Conservation (phyloP, 1,284 basidiomycete species). For the Phlebopus sp. region DNA sequence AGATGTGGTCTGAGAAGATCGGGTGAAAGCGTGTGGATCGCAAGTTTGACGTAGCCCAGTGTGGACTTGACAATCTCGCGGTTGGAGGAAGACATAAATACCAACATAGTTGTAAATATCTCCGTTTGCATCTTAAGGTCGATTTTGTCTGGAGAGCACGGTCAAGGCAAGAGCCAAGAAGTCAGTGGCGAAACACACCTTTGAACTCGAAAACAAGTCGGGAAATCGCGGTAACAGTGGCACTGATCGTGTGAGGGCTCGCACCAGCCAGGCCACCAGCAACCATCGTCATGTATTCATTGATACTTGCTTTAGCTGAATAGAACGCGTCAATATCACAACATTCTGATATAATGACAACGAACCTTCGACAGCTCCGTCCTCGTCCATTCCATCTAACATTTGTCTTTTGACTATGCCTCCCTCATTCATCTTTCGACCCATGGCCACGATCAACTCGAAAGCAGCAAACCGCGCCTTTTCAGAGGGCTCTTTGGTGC, state of each 20-base stretch:
- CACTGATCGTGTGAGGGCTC: constrained; percentile 98
- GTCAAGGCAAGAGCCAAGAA: background rate
- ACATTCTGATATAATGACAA: constrained; percentile 6
- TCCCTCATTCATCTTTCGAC: constrained; percentile 86
- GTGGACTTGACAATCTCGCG: constrained; percentile 98
- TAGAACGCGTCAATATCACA: constrained; percentile 10
- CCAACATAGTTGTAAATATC: constrained; percentile 82
- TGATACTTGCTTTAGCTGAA: constrained; percentile 73
- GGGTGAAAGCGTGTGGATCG: constrained; percentile 79
- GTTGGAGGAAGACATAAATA: constrained; percentile 91
- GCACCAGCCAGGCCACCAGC: constrained; percentile 92
- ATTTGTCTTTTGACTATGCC: constrained; percentile 80
- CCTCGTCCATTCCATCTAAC: constrained; percentile 81
- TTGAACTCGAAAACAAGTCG: constrained; percentile 96
- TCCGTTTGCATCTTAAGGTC: constrained; percentile 80
- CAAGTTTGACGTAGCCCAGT: constrained; percentile 93
- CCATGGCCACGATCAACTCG: constrained; percentile 90
- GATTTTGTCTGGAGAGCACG: constrained; percentile 56
- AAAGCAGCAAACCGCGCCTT: constrained; percentile 89
- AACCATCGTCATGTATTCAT: constrained; percentile 97
- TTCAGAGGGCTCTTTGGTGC: constrained; percentile 97
- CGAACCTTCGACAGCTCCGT: constrained; percentile 57
- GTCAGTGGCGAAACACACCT: constrained; percentile 45
- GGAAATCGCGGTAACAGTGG: constrained; percentile 92
- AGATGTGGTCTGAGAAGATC: constrained; percentile 78